phyloP scores from a whole-genome alignment of 805 yeast species.

The Yarrowia bubula region DNA sequence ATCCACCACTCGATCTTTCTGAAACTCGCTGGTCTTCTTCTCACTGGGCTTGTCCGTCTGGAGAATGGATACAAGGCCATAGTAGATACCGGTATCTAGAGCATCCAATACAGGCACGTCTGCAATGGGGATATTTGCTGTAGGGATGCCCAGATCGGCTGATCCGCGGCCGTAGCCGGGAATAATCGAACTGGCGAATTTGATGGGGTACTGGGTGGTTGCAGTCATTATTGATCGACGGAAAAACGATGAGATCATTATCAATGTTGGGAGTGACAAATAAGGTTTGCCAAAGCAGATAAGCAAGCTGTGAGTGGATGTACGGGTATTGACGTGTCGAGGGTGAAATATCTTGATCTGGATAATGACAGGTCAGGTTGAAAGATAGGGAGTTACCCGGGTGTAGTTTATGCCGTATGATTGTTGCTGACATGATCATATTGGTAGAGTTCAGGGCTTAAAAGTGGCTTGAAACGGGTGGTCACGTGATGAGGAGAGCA shows the following conservation, averaged over 20 bases:
- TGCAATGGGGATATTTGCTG: constrained; percentile 79
- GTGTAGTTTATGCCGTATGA: too few species aligned
- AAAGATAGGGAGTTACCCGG: too few species aligned
- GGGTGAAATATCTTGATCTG: too few species aligned
- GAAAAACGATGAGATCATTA: background rate
- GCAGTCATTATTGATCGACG: background rate
- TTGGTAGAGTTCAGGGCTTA: too few species aligned
- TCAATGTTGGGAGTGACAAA: background rate
- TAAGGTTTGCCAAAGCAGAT: too few species aligned
- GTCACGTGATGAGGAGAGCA: too few species aligned
- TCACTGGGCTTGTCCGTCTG: constrained; percentile 16
- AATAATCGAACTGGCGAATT: constrained; percentile 40
- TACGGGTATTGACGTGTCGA: too few species aligned
- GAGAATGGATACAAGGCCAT: constrained; percentile 60
- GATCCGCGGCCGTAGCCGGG: constrained; percentile 97
- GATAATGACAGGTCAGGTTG: too few species aligned
- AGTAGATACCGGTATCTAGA: constrained; percentile 78
- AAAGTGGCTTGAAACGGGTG: too few species aligned
- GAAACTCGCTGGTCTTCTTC: constrained; percentile 21
- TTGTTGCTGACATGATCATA: too few species aligned
- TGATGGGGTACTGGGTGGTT: background rate
- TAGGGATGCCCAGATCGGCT: constrained; percentile 88
- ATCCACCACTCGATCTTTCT: constrained; percentile 41
- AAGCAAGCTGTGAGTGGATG: too few species aligned
- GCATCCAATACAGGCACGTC: constrained; percentile 37